Evolutionary conservation across 371 early-diverging fungal genomes (phyloP).

Genomic region (Smittium mucronatum): DNA sequence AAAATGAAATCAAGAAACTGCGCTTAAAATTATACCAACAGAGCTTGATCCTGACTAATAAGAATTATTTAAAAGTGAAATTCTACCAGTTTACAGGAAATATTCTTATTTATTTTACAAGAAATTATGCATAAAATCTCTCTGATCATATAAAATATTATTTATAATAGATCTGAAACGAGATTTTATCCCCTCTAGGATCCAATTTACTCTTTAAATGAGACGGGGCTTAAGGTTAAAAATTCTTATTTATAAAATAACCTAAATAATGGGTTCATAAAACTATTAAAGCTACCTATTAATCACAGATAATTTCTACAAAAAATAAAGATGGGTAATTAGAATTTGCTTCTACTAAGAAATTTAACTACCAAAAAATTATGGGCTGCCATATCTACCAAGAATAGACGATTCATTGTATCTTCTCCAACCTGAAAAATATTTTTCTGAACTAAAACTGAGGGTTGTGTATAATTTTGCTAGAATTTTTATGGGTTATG

Average conservation of each 20-base stretch:
- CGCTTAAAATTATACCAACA: neutral
- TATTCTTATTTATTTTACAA: neutral
- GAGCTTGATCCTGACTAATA: neutral
- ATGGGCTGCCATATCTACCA: constrained; percentile 28
- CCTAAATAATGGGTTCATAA: constrained; percentile 7
- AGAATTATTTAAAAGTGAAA: neutral
- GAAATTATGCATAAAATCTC: neutral
- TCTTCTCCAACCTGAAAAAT: neutral
- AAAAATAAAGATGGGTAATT: constrained; percentile 40
- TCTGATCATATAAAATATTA: neutral
- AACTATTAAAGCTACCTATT: constrained; percentile 26
- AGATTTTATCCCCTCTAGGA: neutral
- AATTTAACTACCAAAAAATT: constrained; percentile 25
- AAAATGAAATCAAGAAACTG: neutral
- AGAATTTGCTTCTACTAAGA: constrained; percentile 32
- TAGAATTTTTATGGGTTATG: constrained; percentile 15
- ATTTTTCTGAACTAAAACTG: constrained; percentile 26
- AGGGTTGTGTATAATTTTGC: constrained; percentile 31
- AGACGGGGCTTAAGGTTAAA: constrained; percentile 9
- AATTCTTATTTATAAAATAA: constrained; percentile 8
- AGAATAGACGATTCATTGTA: constrained; percentile 27
- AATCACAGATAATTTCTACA: constrained; percentile 43
- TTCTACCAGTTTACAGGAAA: neutral
- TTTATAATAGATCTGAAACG: constrained; percentile 6
- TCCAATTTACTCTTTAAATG: constrained; percentile 13